phyloP scores from a whole-genome alignment of 73 alveolate genomes.

The Paramecium caudatum region DNA sequence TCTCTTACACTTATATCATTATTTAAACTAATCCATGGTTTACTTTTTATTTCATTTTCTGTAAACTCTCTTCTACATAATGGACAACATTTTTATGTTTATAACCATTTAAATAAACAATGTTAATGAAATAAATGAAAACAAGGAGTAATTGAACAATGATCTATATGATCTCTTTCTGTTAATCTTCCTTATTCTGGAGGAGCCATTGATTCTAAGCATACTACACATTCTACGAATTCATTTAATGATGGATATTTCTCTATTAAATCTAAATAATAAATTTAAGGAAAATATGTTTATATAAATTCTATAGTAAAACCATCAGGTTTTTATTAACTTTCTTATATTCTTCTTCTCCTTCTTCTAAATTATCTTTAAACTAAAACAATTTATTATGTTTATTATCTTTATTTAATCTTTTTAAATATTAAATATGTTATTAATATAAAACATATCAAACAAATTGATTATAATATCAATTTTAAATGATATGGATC shows the following conservation, averaged over 20 bases:
- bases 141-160: slow-evolving; percentile 61
- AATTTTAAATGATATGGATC: not conserved
- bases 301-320: slow-evolving; percentile 29
- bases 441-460: not conserved
- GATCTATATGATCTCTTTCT: slow-evolving; percentile 37
- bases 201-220: slow-evolving; percentile 58
- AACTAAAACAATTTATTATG: not conserved
- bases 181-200: not conserved
- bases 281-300: slow-evolving; percentile 8
- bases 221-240: slow-evolving; percentile 53
- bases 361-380: not conserved
- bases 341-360: slow-evolving; percentile 39
- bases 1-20: slow-evolving; percentile 50
- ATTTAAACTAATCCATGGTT: slow-evolving; percentile 54
- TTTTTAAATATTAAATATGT: slow-evolving; percentile 4
- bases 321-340: not conserved
- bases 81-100: slow-evolving; percentile 54
- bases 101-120: slow-evolving; percentile 56
- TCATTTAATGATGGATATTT: slow-evolving; percentile 56
- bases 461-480: not conserved
- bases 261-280: slow-evolving; percentile 25
- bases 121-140: slow-evolving; percentile 63
- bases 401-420: not conserved
- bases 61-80: slow-evolving; percentile 27
- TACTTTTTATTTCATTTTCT: not conserved